Evolutionary conservation across 2,329 filamentous ascomycete genomes (phyloP).

Genomic region (Paraphoma sp.): DNA sequence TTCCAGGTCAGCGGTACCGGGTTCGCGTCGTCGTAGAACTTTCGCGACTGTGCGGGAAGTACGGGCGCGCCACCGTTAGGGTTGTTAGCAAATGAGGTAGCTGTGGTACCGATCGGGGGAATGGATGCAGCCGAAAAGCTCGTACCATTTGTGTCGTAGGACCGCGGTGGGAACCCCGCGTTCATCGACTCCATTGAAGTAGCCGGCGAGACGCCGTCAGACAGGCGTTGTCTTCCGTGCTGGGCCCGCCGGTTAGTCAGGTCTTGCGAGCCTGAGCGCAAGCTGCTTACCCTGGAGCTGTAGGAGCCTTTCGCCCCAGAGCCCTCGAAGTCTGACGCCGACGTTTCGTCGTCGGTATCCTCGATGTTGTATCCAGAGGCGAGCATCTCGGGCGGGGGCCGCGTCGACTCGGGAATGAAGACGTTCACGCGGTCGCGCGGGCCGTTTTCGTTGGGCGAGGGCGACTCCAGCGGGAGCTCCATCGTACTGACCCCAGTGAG

Average conservation of each 20-base stretch:
- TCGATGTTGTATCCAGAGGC: conserved; percentile 82
- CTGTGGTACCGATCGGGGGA: conserved; percentile 58
- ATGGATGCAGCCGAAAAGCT: conserved; percentile 57
- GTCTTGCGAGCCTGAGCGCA: conserved; percentile 3
- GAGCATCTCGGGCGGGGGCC: conserved; percentile 90
- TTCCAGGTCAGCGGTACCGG: conserved; percentile 86
- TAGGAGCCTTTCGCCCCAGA: conserved; percentile 75
- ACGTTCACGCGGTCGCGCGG: conserved; percentile 89
- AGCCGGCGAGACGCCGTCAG: conserved; percentile 79
- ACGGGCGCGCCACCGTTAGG: conserved; percentile 50
- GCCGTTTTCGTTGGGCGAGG: conserved; percentile 80
- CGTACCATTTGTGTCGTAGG: conserved; percentile 48
- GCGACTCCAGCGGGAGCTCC: conserved; percentile 92
- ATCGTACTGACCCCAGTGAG: conserved; percentile 94
- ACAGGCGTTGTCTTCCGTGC: conserved; percentile 61
- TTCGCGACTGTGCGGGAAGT: conserved; percentile 69
- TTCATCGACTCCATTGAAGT: conserved; percentile 92
- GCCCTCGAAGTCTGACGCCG: conserved; percentile 81
- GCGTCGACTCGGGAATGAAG: conserved; percentile 85
- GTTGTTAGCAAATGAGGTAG: conserved; percentile 63
- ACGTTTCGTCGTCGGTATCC: conserved; percentile 87
- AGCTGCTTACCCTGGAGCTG: conserved; percentile 68
- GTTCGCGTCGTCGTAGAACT: conserved; percentile 90
- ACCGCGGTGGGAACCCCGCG: conserved; percentile 67
- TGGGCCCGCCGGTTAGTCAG: conserved; percentile 25